Evolutionary conservation across 805 yeast species (phyloP).

Genomic region (Ogataea ganodermae): DNA sequence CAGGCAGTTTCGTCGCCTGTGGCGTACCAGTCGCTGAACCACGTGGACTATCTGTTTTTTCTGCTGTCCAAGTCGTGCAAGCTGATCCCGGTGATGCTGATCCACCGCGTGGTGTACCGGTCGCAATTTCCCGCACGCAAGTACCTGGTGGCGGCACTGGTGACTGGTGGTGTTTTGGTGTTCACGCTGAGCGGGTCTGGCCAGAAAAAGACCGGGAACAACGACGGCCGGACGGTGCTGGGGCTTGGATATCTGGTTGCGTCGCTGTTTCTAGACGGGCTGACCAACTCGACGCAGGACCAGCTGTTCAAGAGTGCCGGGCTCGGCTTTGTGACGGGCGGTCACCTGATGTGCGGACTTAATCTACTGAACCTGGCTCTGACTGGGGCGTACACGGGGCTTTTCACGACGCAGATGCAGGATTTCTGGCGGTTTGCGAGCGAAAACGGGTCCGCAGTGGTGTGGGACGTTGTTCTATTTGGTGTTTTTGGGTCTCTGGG

Average conservation of each 20-base stretch:
- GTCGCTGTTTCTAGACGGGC: constrained; percentile 83
- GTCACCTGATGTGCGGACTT: constrained; percentile 79
- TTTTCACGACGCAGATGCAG: constrained; percentile 49
- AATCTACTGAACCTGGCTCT: constrained; percentile 47
- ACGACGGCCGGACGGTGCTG: constrained; percentile 44
- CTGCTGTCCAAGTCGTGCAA: constrained; percentile 92
- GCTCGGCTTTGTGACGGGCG: constrained; percentile 62
- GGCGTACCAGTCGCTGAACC: constrained; percentile 73
- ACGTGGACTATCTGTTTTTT: constrained; percentile 84
- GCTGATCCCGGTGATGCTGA: constrained; percentile 88
- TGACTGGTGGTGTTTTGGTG: constrained; percentile 78
- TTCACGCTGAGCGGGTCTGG: constrained; percentile 53
- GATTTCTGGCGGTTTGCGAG: constrained; percentile 52
- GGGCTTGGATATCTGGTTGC: constrained; percentile 63
- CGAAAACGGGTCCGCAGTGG: constrained; percentile 51
- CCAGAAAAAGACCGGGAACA: constrained; percentile 31
- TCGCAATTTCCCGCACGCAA: constrained; percentile 74
- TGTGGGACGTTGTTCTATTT: constrained; percentile 62
- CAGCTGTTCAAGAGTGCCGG: constrained; percentile 59
- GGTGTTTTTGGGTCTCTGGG: constrained; percentile 87
- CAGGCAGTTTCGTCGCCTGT: constrained; percentile 83
- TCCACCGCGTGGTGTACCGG: constrained; percentile 71
- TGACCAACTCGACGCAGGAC: constrained; percentile 93
- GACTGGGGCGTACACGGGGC: constrained; percentile 50
- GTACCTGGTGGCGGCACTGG: constrained; percentile 72